Base-by-base conservation (phyloP, 805 yeast genomes). In the Hanseniaspora mollemarum region DNA sequence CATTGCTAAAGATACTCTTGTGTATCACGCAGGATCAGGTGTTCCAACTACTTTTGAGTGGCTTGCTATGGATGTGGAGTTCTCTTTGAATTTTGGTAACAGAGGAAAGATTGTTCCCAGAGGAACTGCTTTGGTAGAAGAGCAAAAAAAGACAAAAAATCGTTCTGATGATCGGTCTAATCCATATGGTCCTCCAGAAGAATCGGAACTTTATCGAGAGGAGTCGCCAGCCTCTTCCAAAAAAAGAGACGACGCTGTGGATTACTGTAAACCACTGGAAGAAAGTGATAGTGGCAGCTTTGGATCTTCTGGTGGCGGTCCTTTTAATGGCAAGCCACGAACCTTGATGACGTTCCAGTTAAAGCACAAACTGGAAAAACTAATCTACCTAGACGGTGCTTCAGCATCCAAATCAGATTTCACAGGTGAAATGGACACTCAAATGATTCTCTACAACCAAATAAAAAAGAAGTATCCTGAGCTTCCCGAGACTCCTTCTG, bases 21-120 rank as follows among this genome's bases (percentile, higher is more conserved):
- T 80, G 46, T 80, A 76, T 52, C 84, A 79, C 60, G 67, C 80
- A 0, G 76, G 76, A 3, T 54, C 58, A n/a, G 68, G 70, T 0
- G 56, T 76, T 9, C 82, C 83, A 1, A 59, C 59, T 0, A 58
- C 67, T 22, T 70, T 70, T 29, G 84, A 80, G 59, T 79, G 85
- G 84, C 63, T 77, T 10, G 85, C 84, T 1, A 66, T 78, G 72
- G 81, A 78, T 58, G 73, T 68, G 55, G 83, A 79, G 57, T 78
- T 78, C 61, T 74, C 81, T 55, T 76, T 72, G 54, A 62, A 60
- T 53, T 78, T 77, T 65, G 71, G 73, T 4, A 40, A 56, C 16
- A 57, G 58, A 43, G 61, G 32, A 52, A 53, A 41, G 48, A 41
- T 46, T 43, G 37, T 60, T 46, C 15, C 3, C 6, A 39, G 51